Conservation (phyloP, 192 early-diverging fungal genomes). For the Dissophora ornata region DNA sequence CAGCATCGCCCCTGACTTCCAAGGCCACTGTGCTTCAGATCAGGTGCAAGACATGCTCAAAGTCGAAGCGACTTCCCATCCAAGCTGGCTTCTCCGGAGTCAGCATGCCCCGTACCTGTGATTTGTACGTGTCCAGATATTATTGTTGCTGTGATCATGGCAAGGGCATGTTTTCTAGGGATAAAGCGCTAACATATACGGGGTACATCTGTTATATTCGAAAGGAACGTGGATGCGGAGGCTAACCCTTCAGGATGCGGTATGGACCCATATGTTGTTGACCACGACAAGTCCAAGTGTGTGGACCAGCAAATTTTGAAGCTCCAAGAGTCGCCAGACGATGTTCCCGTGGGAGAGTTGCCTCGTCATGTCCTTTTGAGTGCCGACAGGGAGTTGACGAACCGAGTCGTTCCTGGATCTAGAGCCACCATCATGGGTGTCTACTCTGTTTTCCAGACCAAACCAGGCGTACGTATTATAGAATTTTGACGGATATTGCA, state of each 20-base stretch:
- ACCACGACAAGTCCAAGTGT: slow-evolving; percentile 96
- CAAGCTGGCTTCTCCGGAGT: slow-evolving; percentile 87
- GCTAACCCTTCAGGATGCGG: slow-evolving; percentile 70
- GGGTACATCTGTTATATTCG: no score
- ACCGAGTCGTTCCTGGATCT: slow-evolving; percentile 93
- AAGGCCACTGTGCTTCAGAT: slow-evolving; percentile 91
- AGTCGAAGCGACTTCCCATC: slow-evolving; percentile 84
- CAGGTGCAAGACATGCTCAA: slow-evolving; percentile 89
- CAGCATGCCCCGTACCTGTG: slow-evolving; percentile 89
- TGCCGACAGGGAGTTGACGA: slow-evolving; percentile 88
- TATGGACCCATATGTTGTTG: slow-evolving; percentile 93
- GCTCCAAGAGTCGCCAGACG: slow-evolving; percentile 96
- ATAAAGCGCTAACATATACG: no score
- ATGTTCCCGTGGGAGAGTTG: slow-evolving; percentile 97
- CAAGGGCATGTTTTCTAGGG: no score
- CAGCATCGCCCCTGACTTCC: slow-evolving; percentile 85
- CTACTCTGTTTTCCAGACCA: slow-evolving; percentile 92
- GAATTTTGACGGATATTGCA: not conserved
- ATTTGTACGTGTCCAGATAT: slow-evolving; percentile 67
- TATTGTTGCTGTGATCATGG: no score
- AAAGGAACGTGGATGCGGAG: slow-evolving; percentile 46
- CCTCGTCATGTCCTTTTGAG: slow-evolving; percentile 94
- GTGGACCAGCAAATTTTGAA: slow-evolving; percentile 98
- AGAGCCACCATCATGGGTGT: slow-evolving; percentile 94
- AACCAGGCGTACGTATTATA: slow-evolving; percentile 51